Conservation (phyloP, 2,329 filamentous ascomycete species). For the Coniochaeta hoffmannii region DNA sequence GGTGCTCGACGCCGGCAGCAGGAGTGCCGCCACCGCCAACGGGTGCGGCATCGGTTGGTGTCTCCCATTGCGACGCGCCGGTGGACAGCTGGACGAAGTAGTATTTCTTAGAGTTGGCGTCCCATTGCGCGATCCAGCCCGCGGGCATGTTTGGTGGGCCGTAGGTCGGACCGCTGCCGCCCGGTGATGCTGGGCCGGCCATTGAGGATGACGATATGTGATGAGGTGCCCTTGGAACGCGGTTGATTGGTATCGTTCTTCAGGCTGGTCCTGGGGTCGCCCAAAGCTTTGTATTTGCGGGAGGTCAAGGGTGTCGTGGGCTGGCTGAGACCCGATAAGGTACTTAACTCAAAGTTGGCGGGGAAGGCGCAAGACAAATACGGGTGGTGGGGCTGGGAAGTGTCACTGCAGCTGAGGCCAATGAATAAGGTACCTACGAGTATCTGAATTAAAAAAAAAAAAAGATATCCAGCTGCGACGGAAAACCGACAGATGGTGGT, state of each 20-base stretch:
- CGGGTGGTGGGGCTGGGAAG: neutral
- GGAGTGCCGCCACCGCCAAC: slow-evolving; percentile 53
- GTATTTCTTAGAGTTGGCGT: slow-evolving; percentile 55
- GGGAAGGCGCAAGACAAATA: neutral
- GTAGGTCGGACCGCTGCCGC: slow-evolving; percentile 51
- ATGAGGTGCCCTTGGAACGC: neutral
- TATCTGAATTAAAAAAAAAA: too few species aligned
- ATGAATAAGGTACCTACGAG: neutral
- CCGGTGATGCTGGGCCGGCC: slow-evolving; percentile 51
- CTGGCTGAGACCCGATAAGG: neutral
- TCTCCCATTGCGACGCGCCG: slow-evolving; percentile 67
- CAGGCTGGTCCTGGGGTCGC: neutral
- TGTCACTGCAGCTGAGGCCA: neutral
- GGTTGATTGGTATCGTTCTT: neutral
- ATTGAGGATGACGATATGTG: slow-evolving; percentile 24
- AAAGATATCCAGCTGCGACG: too few species aligned
- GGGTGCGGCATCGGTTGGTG: slow-evolving; percentile 56
- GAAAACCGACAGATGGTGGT: too few species aligned
- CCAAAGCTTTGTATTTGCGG: neutral
- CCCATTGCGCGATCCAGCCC: slow-evolving; percentile 66
- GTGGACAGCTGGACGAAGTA: slow-evolving; percentile 68
- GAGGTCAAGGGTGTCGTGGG: neutral
- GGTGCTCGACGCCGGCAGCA: slow-evolving; percentile 45
- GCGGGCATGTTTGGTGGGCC: slow-evolving; percentile 53
- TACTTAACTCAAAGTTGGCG: neutral